Conservation (phyloP, 2,329 filamentous ascomycete genomes). For the Remersonia thermophila region DNA sequence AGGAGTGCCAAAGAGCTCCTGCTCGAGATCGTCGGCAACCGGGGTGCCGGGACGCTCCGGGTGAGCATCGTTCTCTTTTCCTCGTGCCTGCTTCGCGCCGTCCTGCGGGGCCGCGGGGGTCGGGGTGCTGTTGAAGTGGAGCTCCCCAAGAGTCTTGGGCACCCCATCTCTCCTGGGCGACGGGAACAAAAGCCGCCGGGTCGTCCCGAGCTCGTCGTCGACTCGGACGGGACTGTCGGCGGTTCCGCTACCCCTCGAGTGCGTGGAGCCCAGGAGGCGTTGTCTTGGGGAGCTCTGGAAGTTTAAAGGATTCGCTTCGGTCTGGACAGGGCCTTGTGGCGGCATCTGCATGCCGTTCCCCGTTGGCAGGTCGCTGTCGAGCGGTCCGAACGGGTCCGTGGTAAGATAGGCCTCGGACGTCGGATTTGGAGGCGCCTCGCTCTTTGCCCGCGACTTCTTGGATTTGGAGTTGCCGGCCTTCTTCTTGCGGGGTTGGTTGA, state of each 20-base stretch:
- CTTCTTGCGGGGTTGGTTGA: slow-evolving; percentile 36
- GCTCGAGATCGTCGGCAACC: slow-evolving; percentile 29
- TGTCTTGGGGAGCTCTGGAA: slow-evolving; percentile 21
- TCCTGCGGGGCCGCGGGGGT: slow-evolving; percentile 27
- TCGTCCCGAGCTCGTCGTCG: slow-evolving; percentile 41
- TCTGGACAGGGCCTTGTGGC: slow-evolving; percentile 7
- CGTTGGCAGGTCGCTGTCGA: slow-evolving; percentile 24
- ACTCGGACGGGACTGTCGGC: slow-evolving; percentile 44
- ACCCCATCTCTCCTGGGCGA: slow-evolving; percentile 57
- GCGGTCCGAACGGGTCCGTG: slow-evolving; percentile 40
- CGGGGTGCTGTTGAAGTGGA: slow-evolving; percentile 40
- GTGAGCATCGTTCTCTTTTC: slow-evolving; percentile 32
- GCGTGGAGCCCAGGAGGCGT: slow-evolving; percentile 33
- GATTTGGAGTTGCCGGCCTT: slow-evolving; percentile 29
- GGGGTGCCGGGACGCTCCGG: slow-evolving; percentile 17
- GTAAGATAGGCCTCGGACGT: slow-evolving; percentile 43
- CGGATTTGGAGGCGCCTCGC: slow-evolving; percentile 30
- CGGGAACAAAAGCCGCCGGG: slow-evolving; percentile 62
- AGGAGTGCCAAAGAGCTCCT: slow-evolving; percentile 55
- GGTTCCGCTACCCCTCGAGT: slow-evolving; percentile 44
- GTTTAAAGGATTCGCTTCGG: slow-evolving; percentile 22
- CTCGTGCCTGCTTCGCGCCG: slow-evolving; percentile 23
- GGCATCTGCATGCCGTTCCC: slow-evolving; percentile 10
- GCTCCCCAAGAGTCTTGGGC: slow-evolving; percentile 48
- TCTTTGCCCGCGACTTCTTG: slow-evolving; percentile 39